A percentile compares a stretch with the other conserved stretches of the same genome.
phyloP scores from a whole-genome alignment of 2,329 filamentous ascomycete species.

The Dendrostoma leiphaemia region DNA sequence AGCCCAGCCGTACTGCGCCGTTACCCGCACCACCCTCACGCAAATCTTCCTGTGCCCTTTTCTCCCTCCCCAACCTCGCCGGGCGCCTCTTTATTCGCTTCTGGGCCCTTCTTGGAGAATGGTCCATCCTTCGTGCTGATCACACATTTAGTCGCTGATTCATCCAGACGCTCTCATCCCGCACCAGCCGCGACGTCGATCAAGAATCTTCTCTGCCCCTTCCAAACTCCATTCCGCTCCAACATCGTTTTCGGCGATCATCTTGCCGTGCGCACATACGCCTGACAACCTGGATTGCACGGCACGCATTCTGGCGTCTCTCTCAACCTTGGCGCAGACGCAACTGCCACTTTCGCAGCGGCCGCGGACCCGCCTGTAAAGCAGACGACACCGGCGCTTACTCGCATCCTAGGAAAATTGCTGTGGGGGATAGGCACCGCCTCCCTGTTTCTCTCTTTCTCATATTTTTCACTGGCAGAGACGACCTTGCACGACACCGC shows the following conservation, averaged over 20 bases:
- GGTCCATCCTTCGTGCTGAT: constrained; percentile 16
- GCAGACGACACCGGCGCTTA: constrained; percentile 2
- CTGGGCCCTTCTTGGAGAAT: constrained; percentile 3
- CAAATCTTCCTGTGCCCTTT: neutral
- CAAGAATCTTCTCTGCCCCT: neutral
- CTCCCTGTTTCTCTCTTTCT: neutral
- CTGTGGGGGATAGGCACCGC: neutral
- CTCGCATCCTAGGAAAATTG: neutral
- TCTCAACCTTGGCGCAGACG: neutral
- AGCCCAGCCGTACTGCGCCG: too few relatives aligned
- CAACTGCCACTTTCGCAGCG: neutral
- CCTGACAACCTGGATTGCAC: too few relatives aligned
- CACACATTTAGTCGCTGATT: constrained; percentile 20
- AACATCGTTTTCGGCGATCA: neutral
- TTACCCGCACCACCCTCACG: constrained; percentile 11
- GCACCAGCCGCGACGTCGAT: constrained; percentile 10
- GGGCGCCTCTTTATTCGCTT: constrained; percentile 8
- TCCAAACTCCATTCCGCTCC: neutral
- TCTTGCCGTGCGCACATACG: neutral
- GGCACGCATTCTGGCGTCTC: neutral
- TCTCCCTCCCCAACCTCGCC: constrained; percentile 3
- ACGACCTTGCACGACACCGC: neutral
- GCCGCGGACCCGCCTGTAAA: neutral
- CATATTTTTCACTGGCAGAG: neutral
- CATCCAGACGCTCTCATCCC: constrained; percentile 18